Evolutionary conservation across 176 grass and related monocot genomes (phyloP), one percentile per base, ranked within the genome.

Genomic region (Calamus simplicifolius): DNA sequence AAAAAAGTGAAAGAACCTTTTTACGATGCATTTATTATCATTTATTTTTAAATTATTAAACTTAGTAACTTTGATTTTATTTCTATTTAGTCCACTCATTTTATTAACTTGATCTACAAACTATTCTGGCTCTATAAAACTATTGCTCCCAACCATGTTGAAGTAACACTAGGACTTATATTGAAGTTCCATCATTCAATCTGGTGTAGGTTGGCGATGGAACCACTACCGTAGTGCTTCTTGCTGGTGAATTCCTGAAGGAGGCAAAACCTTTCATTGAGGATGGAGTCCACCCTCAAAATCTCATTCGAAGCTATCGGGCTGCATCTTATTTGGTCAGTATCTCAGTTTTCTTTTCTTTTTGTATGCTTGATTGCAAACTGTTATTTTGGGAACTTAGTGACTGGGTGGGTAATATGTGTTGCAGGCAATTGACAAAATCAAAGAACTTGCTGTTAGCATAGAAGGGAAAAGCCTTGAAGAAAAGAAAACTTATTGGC

Each of bases 261-360:
- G 93, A 98, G 75, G 93, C 87, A 60, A 98, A 98, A 71, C 93
- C 93, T 76, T 98, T 88, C 18, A 61, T 98, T 60, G 93, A 98
- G 73, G 93, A 98, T 65, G 93, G 88, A 73, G 87, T 98, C 59
- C 93, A 98, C 27, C 74, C 87, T 2, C 93, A 92, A 49, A 92
- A 67, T 85, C 70, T 92, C 56, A 98, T 92, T 61, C 79, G 84
- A 54, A 98, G 87, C 52, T 98, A 92, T 53, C 86, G 93, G 57
- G 80, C 49, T 28, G 87, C 87, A 0, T 76, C 72, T 51, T 57
- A 56, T 64, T 68, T 98, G 81, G 87, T 98, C 5, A 27, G 78
- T 69, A 27, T 28, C 4, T 23, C 52, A 12, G 4, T 14, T 23
- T 79, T 16, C 54, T 59, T 56, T 48, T 64, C 16, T 43, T 43